Evolutionary conservation across 1,284 basidiomycete genomes (phyloP).

Genomic region (Boletus sp.): DNA sequence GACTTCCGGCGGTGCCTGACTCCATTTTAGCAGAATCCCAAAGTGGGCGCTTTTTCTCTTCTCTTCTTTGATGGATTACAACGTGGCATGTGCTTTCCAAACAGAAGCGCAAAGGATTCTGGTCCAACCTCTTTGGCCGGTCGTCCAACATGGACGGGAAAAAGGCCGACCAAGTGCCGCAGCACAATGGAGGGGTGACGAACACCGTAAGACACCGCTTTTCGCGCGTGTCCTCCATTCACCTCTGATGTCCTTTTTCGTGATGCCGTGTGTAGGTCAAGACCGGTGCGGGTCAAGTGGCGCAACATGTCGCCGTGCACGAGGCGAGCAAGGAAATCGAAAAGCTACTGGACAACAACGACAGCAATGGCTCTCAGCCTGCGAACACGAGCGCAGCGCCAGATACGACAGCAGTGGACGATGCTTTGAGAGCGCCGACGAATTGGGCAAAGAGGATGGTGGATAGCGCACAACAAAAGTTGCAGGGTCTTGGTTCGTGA

Average conservation of each 20-base stretch:
- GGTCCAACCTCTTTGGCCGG: conserved; percentile 9
- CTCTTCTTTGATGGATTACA: too few relatives aligned
- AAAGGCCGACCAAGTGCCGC: background rate
- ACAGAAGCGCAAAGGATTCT: conserved; percentile 24
- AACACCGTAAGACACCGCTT: conserved; percentile 4
- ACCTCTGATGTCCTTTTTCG: background rate
- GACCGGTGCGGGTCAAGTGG: conserved; percentile 8
- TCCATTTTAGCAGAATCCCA: conserved; percentile 4
- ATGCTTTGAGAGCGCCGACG: conserved; percentile 7
- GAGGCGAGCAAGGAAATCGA: conserved; percentile 16
- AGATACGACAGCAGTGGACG: background rate
- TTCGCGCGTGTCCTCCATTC: too few relatives aligned
- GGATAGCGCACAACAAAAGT: conserved; percentile 15
- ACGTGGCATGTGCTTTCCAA: background rate
- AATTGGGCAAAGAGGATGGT: conserved; percentile 20
- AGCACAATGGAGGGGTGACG: conserved; percentile 13
- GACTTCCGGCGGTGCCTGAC: background rate
- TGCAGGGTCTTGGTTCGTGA: conserved; percentile 11
- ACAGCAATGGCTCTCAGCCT: conserved; percentile 7
- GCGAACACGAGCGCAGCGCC: background rate
- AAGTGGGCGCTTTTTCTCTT: conserved; percentile 2
- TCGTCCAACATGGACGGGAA: conserved; percentile 7
- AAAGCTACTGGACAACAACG: background rate
- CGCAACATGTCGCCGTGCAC: conserved; percentile 9
- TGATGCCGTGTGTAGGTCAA: conserved; percentile 4